Percentiles rank a stretch among this genome's conserved stretches.
Evolutionary conservation across 305 asterid species (phyloP).

Genomic region (Stenogyne calaminthoides): DNA sequence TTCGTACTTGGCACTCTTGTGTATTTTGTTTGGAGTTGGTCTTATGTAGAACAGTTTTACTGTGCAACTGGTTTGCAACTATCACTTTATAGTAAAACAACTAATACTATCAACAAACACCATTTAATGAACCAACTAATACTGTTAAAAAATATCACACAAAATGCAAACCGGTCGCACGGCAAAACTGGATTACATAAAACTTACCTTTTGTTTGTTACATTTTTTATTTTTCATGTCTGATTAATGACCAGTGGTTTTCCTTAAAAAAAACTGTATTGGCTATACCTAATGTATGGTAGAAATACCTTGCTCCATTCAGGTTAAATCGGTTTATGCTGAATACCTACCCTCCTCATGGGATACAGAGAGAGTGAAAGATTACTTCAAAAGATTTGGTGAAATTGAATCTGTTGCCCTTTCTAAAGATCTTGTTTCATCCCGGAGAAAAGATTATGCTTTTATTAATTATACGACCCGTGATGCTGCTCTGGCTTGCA

Average conservation of each 20-base stretch:
- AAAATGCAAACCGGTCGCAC: no score
- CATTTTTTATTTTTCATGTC: slow-evolving; percentile 12
- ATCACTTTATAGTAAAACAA: no score
- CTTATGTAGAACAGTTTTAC: no score
- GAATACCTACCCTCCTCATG: slow-evolving; percentile 68
- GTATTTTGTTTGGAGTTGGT: not conserved
- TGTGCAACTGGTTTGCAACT: no score
- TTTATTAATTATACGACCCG: slow-evolving; percentile 58
- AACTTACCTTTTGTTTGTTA: not conserved
- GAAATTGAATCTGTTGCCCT: slow-evolving; percentile 64
- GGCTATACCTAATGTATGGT: slow-evolving; percentile 27
- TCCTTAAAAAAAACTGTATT: slow-evolving; percentile 20
- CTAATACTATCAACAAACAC: no score
- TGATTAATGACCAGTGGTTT: slow-evolving; percentile 7
- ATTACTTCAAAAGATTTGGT: slow-evolving; percentile 67
- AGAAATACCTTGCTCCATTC: slow-evolving; percentile 30
- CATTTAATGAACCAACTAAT: no score
- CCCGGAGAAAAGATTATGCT: slow-evolving; percentile 74
- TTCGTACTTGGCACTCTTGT: slow-evolving; percentile 13
- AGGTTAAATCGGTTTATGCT: slow-evolving; percentile 74
- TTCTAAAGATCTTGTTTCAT: slow-evolving; percentile 57
- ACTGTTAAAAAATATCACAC: no score
- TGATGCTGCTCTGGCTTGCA: slow-evolving; percentile 73
- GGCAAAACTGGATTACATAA: no score
- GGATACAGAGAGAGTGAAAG: slow-evolving; percentile 58